phyloP scores from a whole-genome alignment of 2,329 filamentous ascomycete genomes.

The Exophiala bonariae region DNA sequence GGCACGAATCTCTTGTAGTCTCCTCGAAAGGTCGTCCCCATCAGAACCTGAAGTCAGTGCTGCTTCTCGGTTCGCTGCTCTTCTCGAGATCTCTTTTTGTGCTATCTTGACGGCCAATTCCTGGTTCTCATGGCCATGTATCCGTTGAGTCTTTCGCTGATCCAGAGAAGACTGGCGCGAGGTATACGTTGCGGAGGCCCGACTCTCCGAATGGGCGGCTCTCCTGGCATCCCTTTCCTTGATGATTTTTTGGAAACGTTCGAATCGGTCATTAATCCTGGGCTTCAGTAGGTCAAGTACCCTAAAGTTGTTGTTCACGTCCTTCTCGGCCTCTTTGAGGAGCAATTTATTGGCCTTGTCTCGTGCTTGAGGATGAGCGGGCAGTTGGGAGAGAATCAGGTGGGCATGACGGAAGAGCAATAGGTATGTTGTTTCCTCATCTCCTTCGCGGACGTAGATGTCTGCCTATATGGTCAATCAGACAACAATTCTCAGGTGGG shows the following conservation, averaged over 20 bases:
- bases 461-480: constrained; percentile 60
- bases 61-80: constrained; percentile 62
- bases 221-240: constrained; percentile 44
- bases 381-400: constrained; percentile 75
- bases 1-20: constrained; percentile 33
- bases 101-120: constrained; percentile 77
- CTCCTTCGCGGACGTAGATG: constrained; percentile 82
- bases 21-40: constrained; percentile 51
- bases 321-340: constrained; percentile 58
- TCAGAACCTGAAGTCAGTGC: constrained; percentile 54
- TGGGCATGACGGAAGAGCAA: constrained; percentile 86
- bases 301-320: constrained; percentile 64
- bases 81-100: constrained; percentile 67
- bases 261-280: constrained; percentile 68
- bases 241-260: constrained; percentile 62
- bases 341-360: constrained; percentile 59
- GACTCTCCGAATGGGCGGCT: constrained; percentile 9
- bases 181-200: constrained; percentile 1
- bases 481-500: constrained; percentile 9
- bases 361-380: constrained; percentile 73
- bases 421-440: constrained; percentile 84
- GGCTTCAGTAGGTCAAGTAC: constrained; percentile 79
- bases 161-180: constrained; percentile 3
- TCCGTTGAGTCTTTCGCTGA: constrained; percentile 45
- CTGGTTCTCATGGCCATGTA: constrained; percentile 70